phyloP scores from a whole-genome alignment of 2,329 filamentous ascomycete genomes.

The Meredithiella fracta region DNA sequence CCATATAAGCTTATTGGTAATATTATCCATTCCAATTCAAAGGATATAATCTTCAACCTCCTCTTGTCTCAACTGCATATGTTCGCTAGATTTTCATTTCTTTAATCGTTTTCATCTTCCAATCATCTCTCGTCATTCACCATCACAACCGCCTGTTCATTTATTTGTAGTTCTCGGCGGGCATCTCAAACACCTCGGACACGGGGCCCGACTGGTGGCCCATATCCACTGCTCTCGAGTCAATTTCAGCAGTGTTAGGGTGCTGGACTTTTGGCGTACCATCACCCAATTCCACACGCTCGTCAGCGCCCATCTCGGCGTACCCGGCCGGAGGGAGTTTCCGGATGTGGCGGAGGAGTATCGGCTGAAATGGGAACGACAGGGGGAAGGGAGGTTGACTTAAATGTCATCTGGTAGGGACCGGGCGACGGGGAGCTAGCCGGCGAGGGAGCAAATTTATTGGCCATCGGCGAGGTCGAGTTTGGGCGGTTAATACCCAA shows the following conservation, averaged over 20 bases:
- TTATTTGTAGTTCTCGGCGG: constrained; percentile 22
- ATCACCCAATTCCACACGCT: constrained; percentile 20
- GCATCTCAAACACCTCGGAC: constrained; percentile 27
- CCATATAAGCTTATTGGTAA: constrained; percentile 4
- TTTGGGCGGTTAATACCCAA: constrained; percentile 15
- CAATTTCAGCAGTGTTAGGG: constrained; percentile 25
- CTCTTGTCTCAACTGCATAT: background rate
- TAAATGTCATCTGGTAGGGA: constrained; percentile 1
- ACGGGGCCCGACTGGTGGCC: constrained; percentile 21
- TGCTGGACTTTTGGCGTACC: constrained; percentile 22
- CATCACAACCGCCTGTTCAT: background rate
- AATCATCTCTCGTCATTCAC: background rate
- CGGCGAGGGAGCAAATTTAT: constrained; percentile 17
- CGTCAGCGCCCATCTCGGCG: constrained; percentile 17
- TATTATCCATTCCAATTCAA: constrained; percentile 1
- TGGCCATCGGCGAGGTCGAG: constrained; percentile 17
- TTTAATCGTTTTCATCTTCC: background rate
- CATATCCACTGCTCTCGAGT: constrained; percentile 21
- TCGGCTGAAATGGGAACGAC: background rate
- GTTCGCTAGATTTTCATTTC: background rate
- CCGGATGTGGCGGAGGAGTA: constrained; percentile 13
- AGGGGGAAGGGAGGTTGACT: background rate
- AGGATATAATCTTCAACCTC: background rate
- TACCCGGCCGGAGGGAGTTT: constrained; percentile 4
- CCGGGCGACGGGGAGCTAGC: constrained; percentile 10